Conservation (phyloP, 805 yeast genomes). For the Yueomyces sp. region DNA sequence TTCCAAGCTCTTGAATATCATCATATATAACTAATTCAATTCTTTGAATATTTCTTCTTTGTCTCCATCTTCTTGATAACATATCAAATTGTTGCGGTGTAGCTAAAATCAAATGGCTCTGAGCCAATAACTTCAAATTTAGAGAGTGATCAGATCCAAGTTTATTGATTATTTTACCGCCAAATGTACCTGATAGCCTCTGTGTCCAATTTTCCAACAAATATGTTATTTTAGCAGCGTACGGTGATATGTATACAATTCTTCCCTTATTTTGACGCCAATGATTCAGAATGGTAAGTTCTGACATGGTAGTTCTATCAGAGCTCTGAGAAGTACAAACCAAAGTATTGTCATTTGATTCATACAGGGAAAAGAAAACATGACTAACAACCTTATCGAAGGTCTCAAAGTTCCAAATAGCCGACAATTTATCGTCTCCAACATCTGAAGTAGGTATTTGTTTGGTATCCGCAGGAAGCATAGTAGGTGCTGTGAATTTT, state of each 20-base stretch:
- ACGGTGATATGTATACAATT: conserved; percentile 58
- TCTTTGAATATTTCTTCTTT: conserved; percentile 51
- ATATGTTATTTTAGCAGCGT: conserved; percentile 39
- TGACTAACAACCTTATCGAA: conserved; percentile 73
- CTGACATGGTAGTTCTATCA: conserved; percentile 63
- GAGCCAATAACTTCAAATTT: conserved; percentile 44
- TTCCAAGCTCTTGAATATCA: conserved; percentile 55
- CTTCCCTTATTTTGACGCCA: conserved; percentile 64
- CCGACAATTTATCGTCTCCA: conserved; percentile 32
- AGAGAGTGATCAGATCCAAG: conserved; percentile 37
- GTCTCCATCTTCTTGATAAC: conserved; percentile 72
- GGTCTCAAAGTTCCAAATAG: conserved; percentile 25
- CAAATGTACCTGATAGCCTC: conserved; percentile 34
- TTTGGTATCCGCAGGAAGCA: conserved; percentile 16
- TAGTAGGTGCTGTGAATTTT: conserved; percentile 19
- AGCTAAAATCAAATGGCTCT: conserved; percentile 54
- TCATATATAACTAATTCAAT: conserved; percentile 63
- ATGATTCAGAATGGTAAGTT: conserved; percentile 55
- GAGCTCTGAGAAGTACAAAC: conserved; percentile 65
- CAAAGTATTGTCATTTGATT: conserved; percentile 44
- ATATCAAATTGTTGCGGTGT: conserved; percentile 72
- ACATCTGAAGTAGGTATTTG: conserved; percentile 37
- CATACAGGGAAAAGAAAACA: conserved; percentile 44
- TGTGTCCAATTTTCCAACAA: conserved; percentile 39
- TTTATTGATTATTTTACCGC: conserved; percentile 43